These are phyloP conservation scores for Aspergillus baeticus DNA, from an alignment of 495 filamentous ascomycete genomes.

Conservation along the genomic window DNA sequence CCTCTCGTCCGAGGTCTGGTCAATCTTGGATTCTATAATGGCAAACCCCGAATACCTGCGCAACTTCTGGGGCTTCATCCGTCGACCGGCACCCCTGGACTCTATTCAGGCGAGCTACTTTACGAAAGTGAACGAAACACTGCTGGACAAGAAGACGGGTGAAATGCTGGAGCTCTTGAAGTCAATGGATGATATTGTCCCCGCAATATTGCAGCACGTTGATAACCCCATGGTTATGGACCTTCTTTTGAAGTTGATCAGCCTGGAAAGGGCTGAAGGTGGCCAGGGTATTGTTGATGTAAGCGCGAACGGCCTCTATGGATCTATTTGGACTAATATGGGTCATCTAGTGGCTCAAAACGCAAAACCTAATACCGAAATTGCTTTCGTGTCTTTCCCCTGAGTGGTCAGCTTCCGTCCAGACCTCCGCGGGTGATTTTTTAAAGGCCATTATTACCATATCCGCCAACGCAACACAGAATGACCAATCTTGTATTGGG, in stretches of 20 bases:
- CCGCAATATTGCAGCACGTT: constrained; percentile 87
- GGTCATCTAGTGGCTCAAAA: constrained; percentile 78
- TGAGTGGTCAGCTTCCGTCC: constrained; percentile 78
- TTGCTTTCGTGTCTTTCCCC: constrained; percentile 85
- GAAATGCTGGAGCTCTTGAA: constrained; percentile 92
- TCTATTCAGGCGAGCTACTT: constrained; percentile 95
- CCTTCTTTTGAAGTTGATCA: constrained; percentile 94
- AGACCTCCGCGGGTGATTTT: constrained; percentile 97
- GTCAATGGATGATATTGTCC: constrained; percentile 74
- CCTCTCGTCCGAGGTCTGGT: constrained; percentile 94
- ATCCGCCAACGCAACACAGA: constrained; percentile 95
- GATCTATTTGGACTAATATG: constrained; percentile 19
- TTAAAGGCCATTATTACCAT: constrained; percentile 99
- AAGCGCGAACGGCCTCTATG: constrained; percentile 33
- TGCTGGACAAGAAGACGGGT: constrained; percentile 96
- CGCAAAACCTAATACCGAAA: constrained; percentile 83
- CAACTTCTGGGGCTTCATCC: constrained; percentile 89
- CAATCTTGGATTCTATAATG: constrained; percentile 88
- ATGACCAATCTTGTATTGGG: constrained; percentile 96
- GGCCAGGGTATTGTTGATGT: constrained; percentile 95
- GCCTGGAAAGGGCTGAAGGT: constrained; percentile 87
- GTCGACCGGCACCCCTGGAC: constrained; percentile 76
- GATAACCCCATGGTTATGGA: constrained; percentile 99
- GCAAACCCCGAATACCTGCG: constrained; percentile 73
- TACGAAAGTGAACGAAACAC: constrained; percentile 94